Percentiles rank a stretch among this genome's conserved stretches.
phyloP scores from a whole-genome alignment of 2,329 filamentous ascomycete genomes.

The Cladosporium sp. region DNA sequence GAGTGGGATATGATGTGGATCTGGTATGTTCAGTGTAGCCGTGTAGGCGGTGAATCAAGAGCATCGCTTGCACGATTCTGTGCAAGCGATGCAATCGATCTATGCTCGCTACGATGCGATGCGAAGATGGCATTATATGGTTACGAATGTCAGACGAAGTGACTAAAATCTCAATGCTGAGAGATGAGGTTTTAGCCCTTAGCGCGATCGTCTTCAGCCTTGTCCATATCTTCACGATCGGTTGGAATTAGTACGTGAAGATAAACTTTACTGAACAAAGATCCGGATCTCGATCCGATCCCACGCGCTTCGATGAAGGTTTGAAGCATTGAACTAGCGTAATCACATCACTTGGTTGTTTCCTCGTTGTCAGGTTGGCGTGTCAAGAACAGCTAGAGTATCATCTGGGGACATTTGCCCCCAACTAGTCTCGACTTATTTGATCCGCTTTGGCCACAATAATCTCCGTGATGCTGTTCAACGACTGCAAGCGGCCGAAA shows the following conservation, averaged over 20 bases:
- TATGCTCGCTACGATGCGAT: neutral
- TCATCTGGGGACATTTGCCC: neutral
- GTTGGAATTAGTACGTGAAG: neutral
- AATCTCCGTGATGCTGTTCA: neutral
- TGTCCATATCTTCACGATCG: neutral
- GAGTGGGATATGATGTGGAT: neutral
- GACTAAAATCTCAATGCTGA: too few species aligned
- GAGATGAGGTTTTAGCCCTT: neutral
- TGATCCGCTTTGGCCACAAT: neutral
- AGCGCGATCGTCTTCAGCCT: neutral
- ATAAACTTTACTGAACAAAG: neutral
- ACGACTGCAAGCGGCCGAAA: slow-evolving; percentile 3
- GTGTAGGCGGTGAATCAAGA: neutral
- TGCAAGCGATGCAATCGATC: neutral
- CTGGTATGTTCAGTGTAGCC: neutral
- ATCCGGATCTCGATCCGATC: neutral
- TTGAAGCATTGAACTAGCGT: neutral
- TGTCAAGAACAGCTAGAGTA: neutral
- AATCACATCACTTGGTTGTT: neutral
- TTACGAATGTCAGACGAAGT: neutral
- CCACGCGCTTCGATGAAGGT: neutral
- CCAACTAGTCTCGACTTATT: neutral
- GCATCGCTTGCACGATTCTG: neutral
- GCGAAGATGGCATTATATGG: neutral
- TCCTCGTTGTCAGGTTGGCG: neutral